phyloP scores from a whole-genome alignment of 116 monocot genomes.

The Dioscorea cayenensis region DNA sequence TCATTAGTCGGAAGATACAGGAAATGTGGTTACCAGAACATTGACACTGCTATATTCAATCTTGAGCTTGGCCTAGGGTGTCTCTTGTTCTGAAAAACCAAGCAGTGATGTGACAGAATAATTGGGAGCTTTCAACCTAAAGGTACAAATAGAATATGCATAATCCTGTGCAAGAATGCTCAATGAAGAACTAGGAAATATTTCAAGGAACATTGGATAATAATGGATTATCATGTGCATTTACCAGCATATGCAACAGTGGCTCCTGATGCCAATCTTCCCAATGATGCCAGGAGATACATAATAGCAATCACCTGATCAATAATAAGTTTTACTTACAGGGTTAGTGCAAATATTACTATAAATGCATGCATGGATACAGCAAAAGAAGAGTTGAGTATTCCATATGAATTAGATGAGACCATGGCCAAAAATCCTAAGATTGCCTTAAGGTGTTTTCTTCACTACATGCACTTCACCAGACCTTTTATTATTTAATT shows the following conservation, averaged over 20 bases:
- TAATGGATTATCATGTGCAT: background rate
- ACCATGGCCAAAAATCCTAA: no score
- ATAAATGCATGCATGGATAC: background rate
- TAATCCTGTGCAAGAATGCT: no score
- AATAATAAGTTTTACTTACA: background rate
- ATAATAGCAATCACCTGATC: constrained; percentile 68
- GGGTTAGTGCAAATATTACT: no score
- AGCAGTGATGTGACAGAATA: constrained; percentile 18
- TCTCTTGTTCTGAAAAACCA: constrained; percentile 33
- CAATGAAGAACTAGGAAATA: background rate
- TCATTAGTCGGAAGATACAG: background rate
- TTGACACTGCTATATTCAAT: constrained; percentile 14
- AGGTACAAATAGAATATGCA: constrained; percentile 51
- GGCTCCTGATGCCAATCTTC: constrained; percentile 77
- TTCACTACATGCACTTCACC: background rate
- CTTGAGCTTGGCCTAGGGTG: constrained; percentile 22
- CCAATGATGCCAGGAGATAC: constrained; percentile 64
- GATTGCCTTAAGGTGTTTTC: no score
- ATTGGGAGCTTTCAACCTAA: constrained; percentile 42
- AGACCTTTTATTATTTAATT: background rate
- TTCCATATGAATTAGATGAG: background rate
- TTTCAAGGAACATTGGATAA: background rate
- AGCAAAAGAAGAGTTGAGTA: background rate
- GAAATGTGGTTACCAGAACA: background rate
- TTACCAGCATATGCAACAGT: constrained; percentile 89